Percentiles rank a stretch among this genome's conserved stretches.
phyloP scores from a whole-genome alignment of 352 stramenopile species.

The Phytophthora macrochlamydospora region DNA sequence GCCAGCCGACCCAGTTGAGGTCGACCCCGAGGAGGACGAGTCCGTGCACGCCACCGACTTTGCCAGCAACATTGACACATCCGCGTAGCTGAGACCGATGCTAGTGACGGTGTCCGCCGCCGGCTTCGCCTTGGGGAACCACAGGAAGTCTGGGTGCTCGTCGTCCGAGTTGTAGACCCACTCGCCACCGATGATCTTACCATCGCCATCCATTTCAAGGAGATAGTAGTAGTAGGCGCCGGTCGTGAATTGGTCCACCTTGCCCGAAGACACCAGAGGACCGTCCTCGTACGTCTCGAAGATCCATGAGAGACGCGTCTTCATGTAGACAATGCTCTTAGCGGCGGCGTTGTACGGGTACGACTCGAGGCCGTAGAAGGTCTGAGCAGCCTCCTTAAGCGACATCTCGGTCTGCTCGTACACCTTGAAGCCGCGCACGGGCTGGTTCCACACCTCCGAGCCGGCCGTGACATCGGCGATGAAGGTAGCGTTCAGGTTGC shows the following conservation, averaged over 20 bases:
- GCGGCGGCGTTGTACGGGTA: conserved; percentile 54
- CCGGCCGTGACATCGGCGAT: conserved; percentile 43
- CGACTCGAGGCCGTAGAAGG: conserved; percentile 33
- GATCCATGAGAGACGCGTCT: conserved; percentile 47
- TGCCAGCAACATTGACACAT: conserved; percentile 22
- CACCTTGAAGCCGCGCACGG: conserved; percentile 47
- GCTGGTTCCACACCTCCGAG: conserved; percentile 60
- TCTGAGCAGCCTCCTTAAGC: conserved; percentile 27
- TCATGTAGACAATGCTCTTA: conserved; percentile 45
- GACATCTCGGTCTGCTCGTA: conserved; percentile 32
- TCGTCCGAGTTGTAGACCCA: conserved; percentile 33
- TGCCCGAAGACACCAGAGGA: conserved; percentile 26
- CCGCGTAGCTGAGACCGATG: conserved; percentile 30
- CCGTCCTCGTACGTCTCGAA: conserved; percentile 39
- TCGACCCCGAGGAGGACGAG: not conserved
- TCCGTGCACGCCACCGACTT: conserved; percentile 8
- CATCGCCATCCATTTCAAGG: conserved; percentile 26
- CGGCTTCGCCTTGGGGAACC: conserved; percentile 20
- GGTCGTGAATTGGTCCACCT: conserved; percentile 30
- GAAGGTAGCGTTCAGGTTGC: conserved; percentile 39
- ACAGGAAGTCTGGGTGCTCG: conserved; percentile 37
- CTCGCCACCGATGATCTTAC: conserved; percentile 35
- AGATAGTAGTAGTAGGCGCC: conserved; percentile 31
- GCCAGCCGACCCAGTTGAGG: conserved; percentile 4
- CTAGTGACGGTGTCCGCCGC: conserved; percentile 17